Evolutionary conservation across 768 basidiomycete genomes (phyloP).

Genomic region (Cyclocybe cylindracea): DNA sequence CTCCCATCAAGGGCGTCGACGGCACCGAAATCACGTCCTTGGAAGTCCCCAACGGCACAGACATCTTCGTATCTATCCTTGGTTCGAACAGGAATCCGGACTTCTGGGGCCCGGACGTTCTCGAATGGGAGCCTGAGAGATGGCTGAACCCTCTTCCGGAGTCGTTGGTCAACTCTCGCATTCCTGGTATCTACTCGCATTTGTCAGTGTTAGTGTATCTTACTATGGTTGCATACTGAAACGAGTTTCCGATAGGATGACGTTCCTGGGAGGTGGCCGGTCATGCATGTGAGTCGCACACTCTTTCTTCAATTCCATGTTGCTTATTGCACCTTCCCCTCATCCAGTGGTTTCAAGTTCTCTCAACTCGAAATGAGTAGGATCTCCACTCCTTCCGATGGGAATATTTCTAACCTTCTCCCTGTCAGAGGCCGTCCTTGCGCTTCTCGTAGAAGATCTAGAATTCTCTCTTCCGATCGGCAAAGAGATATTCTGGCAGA

Average conservation of each 20-base stretch:
- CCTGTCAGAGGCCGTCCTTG: slow-evolving; percentile 22
- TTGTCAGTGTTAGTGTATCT: slow-evolving; percentile 26
- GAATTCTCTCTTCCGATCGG: slow-evolving; percentile 20
- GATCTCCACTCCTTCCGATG: slow-evolving; percentile 8
- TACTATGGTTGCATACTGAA: background rate
- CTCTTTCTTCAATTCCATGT: background rate
- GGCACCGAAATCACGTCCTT: slow-evolving; percentile 36
- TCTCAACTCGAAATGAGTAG: slow-evolving; percentile 54
- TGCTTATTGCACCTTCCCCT: slow-evolving; percentile 36
- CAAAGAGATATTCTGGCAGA: slow-evolving; percentile 27
- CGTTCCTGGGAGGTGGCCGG: slow-evolving; percentile 17
- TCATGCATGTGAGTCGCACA: background rate
- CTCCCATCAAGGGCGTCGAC: slow-evolving; percentile 37
- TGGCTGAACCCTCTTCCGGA: slow-evolving; percentile 43
- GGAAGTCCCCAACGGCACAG: slow-evolving; percentile 36
- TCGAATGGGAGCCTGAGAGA: slow-evolving; percentile 52
- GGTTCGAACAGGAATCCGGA: slow-evolving; percentile 36
- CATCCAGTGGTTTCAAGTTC: slow-evolving; percentile 53
- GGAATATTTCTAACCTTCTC: background rate
- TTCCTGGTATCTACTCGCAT: slow-evolving; percentile 47
- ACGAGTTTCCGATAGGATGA: slow-evolving; percentile 11
- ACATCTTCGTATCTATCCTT: slow-evolving; percentile 35
- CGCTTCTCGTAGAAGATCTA: slow-evolving; percentile 17
- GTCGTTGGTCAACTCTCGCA: slow-evolving; percentile 31
- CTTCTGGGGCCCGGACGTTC: slow-evolving; percentile 45